Base-by-base conservation (phyloP, 441 rosid genomes). In the Adansonia madagascariensis region DNA sequence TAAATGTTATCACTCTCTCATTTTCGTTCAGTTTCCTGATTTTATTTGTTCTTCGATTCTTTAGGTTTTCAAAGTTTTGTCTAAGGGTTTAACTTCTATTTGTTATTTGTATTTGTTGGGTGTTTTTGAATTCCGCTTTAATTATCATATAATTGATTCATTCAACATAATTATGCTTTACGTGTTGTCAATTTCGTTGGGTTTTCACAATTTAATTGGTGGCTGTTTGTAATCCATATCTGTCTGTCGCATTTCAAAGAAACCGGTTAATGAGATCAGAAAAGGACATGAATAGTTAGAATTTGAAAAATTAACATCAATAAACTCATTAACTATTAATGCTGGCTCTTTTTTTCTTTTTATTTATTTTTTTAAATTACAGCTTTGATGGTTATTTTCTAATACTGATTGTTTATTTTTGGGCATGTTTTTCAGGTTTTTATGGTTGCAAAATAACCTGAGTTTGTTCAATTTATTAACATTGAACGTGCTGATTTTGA, bases 391-490 rank as follows among this genome's bases (percentile, higher is more conserved):
- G 39, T 7, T 57, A 8, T 31, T 8, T 61, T 62, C 44, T 62
- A 31, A 61, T 27, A 8, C 66, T 27, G 17, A 31, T 62, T 6
- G 6, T 55, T 12, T 18, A 18, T 50, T 50, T 70, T n/a, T 50
- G 74, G 74, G 60, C 11, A 3, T 50, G 31, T 14, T 71, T 71
- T 71, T 55, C 75, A 71, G 75, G 75, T 71, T 71, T 31, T 71
- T 18, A 2, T 71, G 50, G 63, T 71, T 17, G 50, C 35, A 41
- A 39, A 53, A 20, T 71, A 53, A 55, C 63, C 4, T 18, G 27
- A n/a, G 47, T 53, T 31, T n/a, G 62, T 71, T 55, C 31, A 71
- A 50, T 31, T 35, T 6, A 17, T n/a, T 39, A 39, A 9, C 31
- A 17, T 55, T 71, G 50, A 11, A 39, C 1, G 63, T 71, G 63